Base-by-base conservation (phyloP, 108 stramenopile species). In the Nitzschia sp. region DNA sequence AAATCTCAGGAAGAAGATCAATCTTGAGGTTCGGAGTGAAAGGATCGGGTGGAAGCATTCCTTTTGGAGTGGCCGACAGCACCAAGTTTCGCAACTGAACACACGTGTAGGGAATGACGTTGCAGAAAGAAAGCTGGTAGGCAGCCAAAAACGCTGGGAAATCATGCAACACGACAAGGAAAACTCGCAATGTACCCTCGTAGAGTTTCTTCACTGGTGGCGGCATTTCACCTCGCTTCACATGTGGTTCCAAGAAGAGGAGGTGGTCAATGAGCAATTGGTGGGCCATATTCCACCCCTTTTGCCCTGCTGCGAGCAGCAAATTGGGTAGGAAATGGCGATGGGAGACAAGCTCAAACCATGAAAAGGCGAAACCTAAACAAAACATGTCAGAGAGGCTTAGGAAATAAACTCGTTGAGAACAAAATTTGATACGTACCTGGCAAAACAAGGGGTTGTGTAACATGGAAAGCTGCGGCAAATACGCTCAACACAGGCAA, bases 21-120 rank as follows among this genome's bases (percentile, higher is more conserved):
- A 99, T 94, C 79, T 97, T 97, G 53, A 98, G 89, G 78, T 97
- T 96, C 42, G 98, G 96, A 42, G 96, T 97, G 83, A 99, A 98
- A 12, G 99, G 98, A 80, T 99, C 99, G 26, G 96, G 97, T 10
- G 97, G 88, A 63, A 78, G 78, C 94, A 98, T 98, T 34, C 88
- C 89, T 73, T 97, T 91, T 0, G 99, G 99, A 65, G 91, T 96
- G 5, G 99, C 98, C 7, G 96, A 96, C 14, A 99, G 91, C 62
- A 98, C 72, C 19, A 99, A 78, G 72, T 98, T 99, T 37, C 99
- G 85, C 41, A 99, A 90, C 79, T 99, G 99, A 8, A 99, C 86
- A 80, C 97, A 98, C 48, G 91, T 86, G 40, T 95, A 89, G 10
- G 98, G 99, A 53, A 99, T 97, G 39, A 97, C 91, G 68, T 97